Base-by-base conservation (phyloP, 306 rosid genomes). In the Quercus berberidifolia region DNA sequence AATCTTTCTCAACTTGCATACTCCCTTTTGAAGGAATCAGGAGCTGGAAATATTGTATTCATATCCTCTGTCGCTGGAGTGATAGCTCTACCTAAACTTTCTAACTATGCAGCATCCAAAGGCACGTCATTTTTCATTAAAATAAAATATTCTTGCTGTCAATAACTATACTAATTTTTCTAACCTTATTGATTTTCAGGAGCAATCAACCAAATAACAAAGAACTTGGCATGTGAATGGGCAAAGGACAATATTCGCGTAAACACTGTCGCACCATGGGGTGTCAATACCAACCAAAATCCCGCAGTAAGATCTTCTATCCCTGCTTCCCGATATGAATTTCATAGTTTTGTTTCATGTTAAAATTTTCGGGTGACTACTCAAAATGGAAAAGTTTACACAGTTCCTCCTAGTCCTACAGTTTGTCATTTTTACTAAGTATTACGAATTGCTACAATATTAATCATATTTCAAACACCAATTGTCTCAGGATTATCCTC, bases 151-250 rank as follows among this genome's bases (percentile, higher is more conserved):
- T 18, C 1, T 18, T 65, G 13, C 19, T 65, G 19, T 63, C 38
- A 13, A 5, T 35, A 62, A 12, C 33, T 26, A 62, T 5, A 43
- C 51, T 63, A 28, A 63, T 26, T 63, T 63, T 14, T 25, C 35
- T 63, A 6, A 5, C 20, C 43, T 5, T 31, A 2, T 20, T 31
- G 33, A 30, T 17, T 58, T 78, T 41, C 67, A 92, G 93, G 89
- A 51, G 97, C 92, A 0, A 81, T 92, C 35, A 89, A 87, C 57
- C 97, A 91, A 55, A n/a, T 83, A n/a, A 79, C 92, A 12, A 88
- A 55, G 82, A 92, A 87, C 83, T 55, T 90, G 46, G 93, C 94
- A 8, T 73, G 87, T n/a, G 94, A 92, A 76, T 92, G 97, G 97
- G 91, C 87, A 54, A 85, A 83, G 85, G 97, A 92, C 71, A 81